These are phyloP conservation scores for Starmera pachycereana DNA, from an alignment of 805 yeast species.

Conservation along the genomic window DNA sequence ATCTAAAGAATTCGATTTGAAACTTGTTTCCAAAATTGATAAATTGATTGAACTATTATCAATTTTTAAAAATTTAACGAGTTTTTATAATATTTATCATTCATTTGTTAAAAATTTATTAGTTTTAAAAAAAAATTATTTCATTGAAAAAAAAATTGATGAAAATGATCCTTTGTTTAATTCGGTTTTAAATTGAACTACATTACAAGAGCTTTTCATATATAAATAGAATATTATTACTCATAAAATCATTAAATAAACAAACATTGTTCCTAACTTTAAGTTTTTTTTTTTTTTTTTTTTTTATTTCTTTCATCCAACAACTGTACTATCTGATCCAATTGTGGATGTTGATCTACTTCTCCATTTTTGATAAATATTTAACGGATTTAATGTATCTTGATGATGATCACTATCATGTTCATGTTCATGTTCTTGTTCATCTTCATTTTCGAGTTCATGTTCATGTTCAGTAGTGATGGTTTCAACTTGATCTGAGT, in stretches of 20 bases:
- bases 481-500: too few relatives aligned
- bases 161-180: constrained; percentile 14
- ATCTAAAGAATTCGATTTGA: constrained; percentile 20
- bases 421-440: constrained; percentile 10
- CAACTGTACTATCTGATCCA: constrained; percentile 40
- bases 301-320: constrained; percentile 29
- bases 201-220: background rate
- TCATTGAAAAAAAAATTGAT: constrained; percentile 19
- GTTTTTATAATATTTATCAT: constrained; percentile 40
- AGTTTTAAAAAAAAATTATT: constrained; percentile 23
- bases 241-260: too few relatives aligned
- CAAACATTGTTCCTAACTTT: too few relatives aligned
- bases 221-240: too few relatives aligned
- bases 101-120: constrained; percentile 35
- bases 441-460: constrained; percentile 7
- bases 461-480: background rate
- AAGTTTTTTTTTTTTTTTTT: too few relatives aligned
- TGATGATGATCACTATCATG: constrained; percentile 9
- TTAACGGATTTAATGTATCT: constrained; percentile 13
- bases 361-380: constrained; percentile 19
- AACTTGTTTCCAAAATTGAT: constrained; percentile 32
- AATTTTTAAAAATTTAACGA: constrained; percentile 40
- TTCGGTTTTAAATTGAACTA: constrained; percentile 3
- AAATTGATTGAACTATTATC: constrained; percentile 39
- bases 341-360: constrained; percentile 5